Evolutionary conservation across 169 alveolate species (phyloP), one percentile per base, ranked within the genome.

Genomic region (Amoebophrya sp.): DNA sequence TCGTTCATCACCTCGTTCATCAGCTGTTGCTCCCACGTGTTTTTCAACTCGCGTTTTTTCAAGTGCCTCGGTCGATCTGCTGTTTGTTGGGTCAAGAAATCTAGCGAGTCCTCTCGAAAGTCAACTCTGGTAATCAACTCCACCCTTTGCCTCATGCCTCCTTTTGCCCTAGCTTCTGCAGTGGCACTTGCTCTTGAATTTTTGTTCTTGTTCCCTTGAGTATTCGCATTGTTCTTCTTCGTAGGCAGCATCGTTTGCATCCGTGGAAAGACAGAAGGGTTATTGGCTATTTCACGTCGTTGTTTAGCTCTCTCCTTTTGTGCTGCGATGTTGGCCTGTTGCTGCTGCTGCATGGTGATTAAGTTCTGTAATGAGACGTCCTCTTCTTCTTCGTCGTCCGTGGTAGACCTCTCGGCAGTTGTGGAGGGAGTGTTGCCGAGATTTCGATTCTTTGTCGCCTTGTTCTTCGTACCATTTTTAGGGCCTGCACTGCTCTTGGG

Each of bases 1-100:
- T 65, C 83, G 36, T 36, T 36, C 83, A 65, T 65, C 83, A 65
- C 83, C n/a, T 65, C 83, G 83, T 29, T 65, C 83, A 65, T 65
- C 39, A 65, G 18, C 33, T 65, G 83, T 18, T 65, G 83, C 33
- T 65, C 83, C 83, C 83, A 65, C 83, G 83, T 65, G 83, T 65
- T 65, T 65, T 65, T 65, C 18, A 77, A 41, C 18, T 77, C 41
- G 14, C 89, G 89, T 24, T 33, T 24, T 77, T 77, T 24, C 33
- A n/a, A 33, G 36, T 77, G 89, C 41, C 89, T 39, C 1, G 89
- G 89, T 24, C 36, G n/a, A 41, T 77, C 89, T 24, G 89, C 89
- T 6, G 89, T 77, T 41, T 77, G 89, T 24, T 3, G 26, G 36
- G 89, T 77, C 33, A 77, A 24, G 89, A 77, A 77, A 26, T 77